Percentiles rank a stretch among this genome's conserved stretches.
Conservation (phyloP, 2,329 filamentous ascomycete species). For the Penicillium sp. region DNA sequence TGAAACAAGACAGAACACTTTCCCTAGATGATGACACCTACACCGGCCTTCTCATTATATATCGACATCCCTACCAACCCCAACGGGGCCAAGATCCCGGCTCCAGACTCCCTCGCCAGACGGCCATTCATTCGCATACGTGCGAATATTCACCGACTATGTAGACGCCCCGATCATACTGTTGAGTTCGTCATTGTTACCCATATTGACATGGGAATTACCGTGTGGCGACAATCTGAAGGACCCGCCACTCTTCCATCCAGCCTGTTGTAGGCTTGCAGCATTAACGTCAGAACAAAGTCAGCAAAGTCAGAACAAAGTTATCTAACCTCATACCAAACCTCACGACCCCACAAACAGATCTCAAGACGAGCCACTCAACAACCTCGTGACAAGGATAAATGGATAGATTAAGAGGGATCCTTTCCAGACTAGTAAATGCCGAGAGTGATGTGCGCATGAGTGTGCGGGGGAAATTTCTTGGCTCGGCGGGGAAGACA, state of each 20-base stretch:
- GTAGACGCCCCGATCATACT: neutral
- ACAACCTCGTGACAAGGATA: neutral
- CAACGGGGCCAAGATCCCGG: neutral
- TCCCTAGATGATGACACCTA: neutral
- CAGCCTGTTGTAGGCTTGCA: neutral
- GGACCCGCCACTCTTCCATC: neutral
- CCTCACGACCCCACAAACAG: neutral
- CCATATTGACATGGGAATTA: neutral
- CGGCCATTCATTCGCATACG: neutral
- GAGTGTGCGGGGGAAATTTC: slow-evolving; percentile 10
- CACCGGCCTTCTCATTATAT: neutral
- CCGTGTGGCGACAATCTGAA: no score
- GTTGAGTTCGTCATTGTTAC: no score
- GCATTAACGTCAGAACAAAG: neutral
- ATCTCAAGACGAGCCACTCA: slow-evolving; percentile 7
- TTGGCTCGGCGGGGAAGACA: slow-evolving; percentile 11
- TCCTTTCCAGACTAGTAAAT: slow-evolving; percentile 16
- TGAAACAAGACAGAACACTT: neutral
- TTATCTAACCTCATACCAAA: slow-evolving; percentile 8
- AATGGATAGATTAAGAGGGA: slow-evolving; percentile 8
- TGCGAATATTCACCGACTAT: neutral
- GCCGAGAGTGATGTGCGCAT: slow-evolving; percentile 9
- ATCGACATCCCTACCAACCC: neutral
- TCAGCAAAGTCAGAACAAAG: slow-evolving; percentile 1
- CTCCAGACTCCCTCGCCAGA: neutral